Evolutionary conservation across 208 protist genomes (phyloP), one percentile per base, ranked within the genome.

Genomic region (Crithidia bombi): DNA sequence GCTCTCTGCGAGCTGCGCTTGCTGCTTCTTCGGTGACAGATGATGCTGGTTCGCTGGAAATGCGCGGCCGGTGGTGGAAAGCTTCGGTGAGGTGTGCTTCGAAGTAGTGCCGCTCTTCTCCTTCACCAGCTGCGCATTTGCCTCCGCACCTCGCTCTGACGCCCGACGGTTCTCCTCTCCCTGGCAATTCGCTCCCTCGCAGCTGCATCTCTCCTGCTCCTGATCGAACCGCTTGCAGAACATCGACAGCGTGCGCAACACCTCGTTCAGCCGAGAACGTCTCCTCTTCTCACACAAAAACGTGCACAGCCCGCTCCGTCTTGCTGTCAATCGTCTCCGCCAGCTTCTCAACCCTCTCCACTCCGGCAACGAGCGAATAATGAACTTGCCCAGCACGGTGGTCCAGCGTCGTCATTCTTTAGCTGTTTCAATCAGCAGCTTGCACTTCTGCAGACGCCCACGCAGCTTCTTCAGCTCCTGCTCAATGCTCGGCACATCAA

Each of bases 191-290:
- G 57, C 57, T 64, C 38, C 33, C 28, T 39, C 70, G 55, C 33
- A 79, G 46, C 26, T 59, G 59, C 38, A 75, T 73, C 75, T 75
- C 46, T 74, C 73, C 26, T 51, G 62, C 65, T 89, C 83, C 25
- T 61, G 54, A 15, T 85, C 75, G 44, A 89, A 94, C 26, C 78
- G 78, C 69, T 92, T 90, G 57, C 81, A 76, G 69, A 94, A 92
- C 43, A 57, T 75, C 9, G 75, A 46, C 46, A 92, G 52, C 30
- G 83, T 73, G 32, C 86, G 79, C 46, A 92, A 59, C 35, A 73
- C 69, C 56, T 92, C 86, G 23, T 86, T 82, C 56, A 94, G 66
- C 10, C 65, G 77, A 55, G 87, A 90, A 0, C 55, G 79, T 2
- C 81, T 65, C 38, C 66, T 72, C 25, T 64, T 63, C 51, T 94